A percentile compares a stretch with the other conserved stretches of the same genome.
Evolutionary conservation across 2,329 filamentous ascomycete species (phyloP).

Genomic region (Albifimbria verrucaria): DNA sequence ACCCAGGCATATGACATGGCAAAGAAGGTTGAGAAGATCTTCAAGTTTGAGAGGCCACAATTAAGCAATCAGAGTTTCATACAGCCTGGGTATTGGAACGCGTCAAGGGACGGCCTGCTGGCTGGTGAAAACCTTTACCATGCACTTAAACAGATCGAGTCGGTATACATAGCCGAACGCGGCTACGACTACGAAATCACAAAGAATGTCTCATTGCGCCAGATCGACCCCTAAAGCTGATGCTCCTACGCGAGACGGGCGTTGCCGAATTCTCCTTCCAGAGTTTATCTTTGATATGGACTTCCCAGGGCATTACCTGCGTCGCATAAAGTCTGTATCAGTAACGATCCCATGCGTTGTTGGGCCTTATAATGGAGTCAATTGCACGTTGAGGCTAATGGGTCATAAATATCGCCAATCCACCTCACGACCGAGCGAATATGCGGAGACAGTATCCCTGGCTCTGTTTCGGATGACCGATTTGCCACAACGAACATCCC

Average conservation of each 20-base stretch:
- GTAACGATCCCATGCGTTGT: background rate
- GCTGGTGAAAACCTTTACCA: slow-evolving; percentile 1
- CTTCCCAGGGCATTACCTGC: slow-evolving; percentile 1
- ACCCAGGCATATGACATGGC: background rate
- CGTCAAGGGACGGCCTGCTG: background rate
- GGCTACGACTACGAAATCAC: slow-evolving; percentile 6
- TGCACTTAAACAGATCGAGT: slow-evolving; percentile 3
- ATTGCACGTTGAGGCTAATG: background rate
- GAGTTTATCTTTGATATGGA: background rate
- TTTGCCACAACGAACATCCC: background rate
- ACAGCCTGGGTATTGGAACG: background rate
- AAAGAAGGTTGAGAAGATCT: background rate
- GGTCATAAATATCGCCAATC: background rate
- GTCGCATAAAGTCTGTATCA: background rate
- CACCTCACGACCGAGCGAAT: background rate
- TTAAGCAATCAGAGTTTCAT: background rate
- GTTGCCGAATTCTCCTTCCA: background rate
- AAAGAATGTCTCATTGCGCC: slow-evolving; percentile 6
- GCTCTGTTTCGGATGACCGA: background rate
- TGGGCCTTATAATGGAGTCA: background rate
- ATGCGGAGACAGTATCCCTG: background rate
- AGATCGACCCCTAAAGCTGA: background rate
- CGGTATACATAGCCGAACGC: slow-evolving; percentile 1
- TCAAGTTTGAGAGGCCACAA: background rate
- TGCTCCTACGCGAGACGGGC: background rate